These are phyloP conservation scores for Wickerhamiella galacta DNA, from an alignment of 805 yeast genomes.

Conservation along the genomic window DNA sequence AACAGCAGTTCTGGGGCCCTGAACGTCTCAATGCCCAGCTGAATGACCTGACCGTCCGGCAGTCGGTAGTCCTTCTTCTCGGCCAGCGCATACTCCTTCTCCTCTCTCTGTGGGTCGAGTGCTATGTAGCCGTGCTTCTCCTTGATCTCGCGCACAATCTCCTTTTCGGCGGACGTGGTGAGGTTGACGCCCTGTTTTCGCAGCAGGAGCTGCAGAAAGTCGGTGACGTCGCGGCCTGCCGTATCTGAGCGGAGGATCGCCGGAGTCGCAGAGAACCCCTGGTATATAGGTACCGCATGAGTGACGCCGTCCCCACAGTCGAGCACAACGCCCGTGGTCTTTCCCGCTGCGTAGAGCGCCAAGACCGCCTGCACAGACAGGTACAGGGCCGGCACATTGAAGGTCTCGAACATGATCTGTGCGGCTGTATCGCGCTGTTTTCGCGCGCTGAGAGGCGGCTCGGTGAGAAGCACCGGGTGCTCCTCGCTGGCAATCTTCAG, in stretches of 20 bases:
- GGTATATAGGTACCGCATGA: slow-evolving; percentile 75
- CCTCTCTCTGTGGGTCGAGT: slow-evolving; percentile 38
- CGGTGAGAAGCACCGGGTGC: slow-evolving; percentile 77
- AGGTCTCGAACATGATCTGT: slow-evolving; percentile 53
- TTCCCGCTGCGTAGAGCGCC: slow-evolving; percentile 71
- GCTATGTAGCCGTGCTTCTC: slow-evolving; percentile 52
- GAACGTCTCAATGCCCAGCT: slow-evolving; percentile 50
- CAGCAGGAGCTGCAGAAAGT: slow-evolving; percentile 49
- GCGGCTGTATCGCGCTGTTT: slow-evolving; percentile 42
- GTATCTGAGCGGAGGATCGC: slow-evolving; percentile 59
- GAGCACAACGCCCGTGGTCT: slow-evolving; percentile 77
- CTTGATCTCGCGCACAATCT: slow-evolving; percentile 61
- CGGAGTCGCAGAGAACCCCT: slow-evolving; percentile 66
- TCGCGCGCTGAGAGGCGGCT: slow-evolving; percentile 69
- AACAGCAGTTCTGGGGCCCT: slow-evolving; percentile 72
- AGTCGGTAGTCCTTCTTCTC: slow-evolving; percentile 26
- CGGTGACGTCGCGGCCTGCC: slow-evolving; percentile 79
- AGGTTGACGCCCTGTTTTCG: slow-evolving; percentile 53
- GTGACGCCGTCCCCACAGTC: slow-evolving; percentile 92
- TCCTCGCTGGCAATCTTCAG: slow-evolving; percentile 49
- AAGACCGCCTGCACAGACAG: slow-evolving; percentile 62
- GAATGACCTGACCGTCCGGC: slow-evolving; percentile 70
- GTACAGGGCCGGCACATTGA: slow-evolving; percentile 62
- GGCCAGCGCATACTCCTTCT: slow-evolving; percentile 20
- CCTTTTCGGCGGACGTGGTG: slow-evolving; percentile 61